Evolutionary conservation across 2,329 filamentous ascomycete genomes (phyloP), one percentile per base, ranked within the genome.

Genomic region (Dryadomyces sulphureus): DNA sequence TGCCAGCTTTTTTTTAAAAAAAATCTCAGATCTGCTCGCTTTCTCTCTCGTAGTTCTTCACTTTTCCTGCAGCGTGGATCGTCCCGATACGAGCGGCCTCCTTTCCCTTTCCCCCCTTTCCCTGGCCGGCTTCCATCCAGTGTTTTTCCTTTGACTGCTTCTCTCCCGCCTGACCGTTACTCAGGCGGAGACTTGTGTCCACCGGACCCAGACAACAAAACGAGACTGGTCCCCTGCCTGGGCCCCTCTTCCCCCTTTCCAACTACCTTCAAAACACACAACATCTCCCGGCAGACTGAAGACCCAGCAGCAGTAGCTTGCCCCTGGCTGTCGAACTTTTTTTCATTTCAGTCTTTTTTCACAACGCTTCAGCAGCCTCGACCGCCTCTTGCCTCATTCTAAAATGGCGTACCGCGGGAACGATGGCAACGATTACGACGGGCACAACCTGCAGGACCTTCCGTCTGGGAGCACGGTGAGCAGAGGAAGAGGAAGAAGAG

Each of bases 381-480:
- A 21, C 34, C 43, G 12, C 19, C 7, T n/a, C 17, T 12, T 19
- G 7, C 25, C 24, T 25, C 35, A 21, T n/a, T 24, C 27, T 20
- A 49, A 45, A 38, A 54, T 54, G 53, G 53, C 53, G 34, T 54
- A 54, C 47, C 47, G 43, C 38, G 50, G 62, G 45, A 49, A 38
- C n/a, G 47, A 49, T 20, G 48, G 30, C 38, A 47, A 34, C 27
- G 27, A 32, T 32, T 32, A 32, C 27, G 27, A 32, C 16, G 72
- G 76, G 55, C 79, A 85, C 60, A 72, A 70, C 49, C 63, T 85
- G 57, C 77, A 84, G 58, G 80, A 86, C 58, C 68, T 85, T 30
- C 73, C 76, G 50, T 61, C 70, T 49, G 72, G 72, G 49, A 69
- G 67, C 57, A 70, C 68, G 59, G 81, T 84, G 70, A 67, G 78